Base-by-base conservation (phyloP, 2,329 filamentous ascomycete genomes). In the Ramichloridium luteum region DNA sequence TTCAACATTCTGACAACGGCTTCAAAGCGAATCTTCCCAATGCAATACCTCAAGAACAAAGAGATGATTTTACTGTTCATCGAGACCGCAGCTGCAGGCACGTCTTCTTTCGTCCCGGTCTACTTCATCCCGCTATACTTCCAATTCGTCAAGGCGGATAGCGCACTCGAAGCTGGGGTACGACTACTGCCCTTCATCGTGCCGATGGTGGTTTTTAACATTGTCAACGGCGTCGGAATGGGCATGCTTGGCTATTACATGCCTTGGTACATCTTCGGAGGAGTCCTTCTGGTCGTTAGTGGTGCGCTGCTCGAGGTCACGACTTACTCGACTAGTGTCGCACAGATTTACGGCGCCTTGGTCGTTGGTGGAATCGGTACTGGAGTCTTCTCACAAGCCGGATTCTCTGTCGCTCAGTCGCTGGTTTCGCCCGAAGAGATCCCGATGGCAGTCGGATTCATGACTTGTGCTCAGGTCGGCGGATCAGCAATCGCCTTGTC, bases 71-170 rank as follows among this genome's bases (percentile, higher is more conserved):
- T 68, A 1, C 49, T 72, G 0, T 67, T 61, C 39, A 45, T 63
- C 25, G 13, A 6, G 6, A 14, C 13, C 8, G 25, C 25, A 6
- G 8, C 6, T n/a, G 10, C 13, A 6, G 22, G 30, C 11, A 37
- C 34, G 12, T 29, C 23, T 18, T 33, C 17, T 27, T 33, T 37
- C 11, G 25, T 44, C 30, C 53, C 56, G 0, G 52, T 67, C 5
- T 73, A 72, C 50, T 73, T 67, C 48, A 61, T 67, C 5, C 69
- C 70, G 0, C 50, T 72, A 1, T 71, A 28, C 10, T 29, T n/a
- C 12, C 14, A 11, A 3, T 10, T 11, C 5, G n/a, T 16, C 13
- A 28, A 52, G 3, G 60, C 60, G 4, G 64, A 66, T 25, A 48
- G 41, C 0, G 51, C 61, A 0, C 42, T 67, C 3, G 36, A 57